Conservation (phyloP, 192 early-diverging fungal species). For the Entrophospora sp. region DNA sequence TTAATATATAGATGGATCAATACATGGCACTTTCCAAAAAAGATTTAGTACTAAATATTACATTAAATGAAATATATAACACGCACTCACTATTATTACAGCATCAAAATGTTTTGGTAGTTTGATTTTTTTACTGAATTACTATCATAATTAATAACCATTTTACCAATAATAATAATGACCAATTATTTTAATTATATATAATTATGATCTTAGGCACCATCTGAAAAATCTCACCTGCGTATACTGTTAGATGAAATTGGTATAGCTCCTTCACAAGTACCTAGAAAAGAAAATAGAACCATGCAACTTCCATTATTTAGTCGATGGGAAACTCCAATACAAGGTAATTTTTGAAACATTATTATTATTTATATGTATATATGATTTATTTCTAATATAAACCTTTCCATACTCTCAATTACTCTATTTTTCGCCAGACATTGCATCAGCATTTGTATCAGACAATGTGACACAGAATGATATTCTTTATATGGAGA, state of each 20-base stretch:
- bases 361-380: too few relatives aligned
- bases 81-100: conserved; percentile 78
- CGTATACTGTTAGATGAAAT: conserved; percentile 72
- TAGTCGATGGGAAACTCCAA: conserved; percentile 77
- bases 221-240: conserved; percentile 73
- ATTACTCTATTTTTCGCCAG: conserved; percentile 9
- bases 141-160: too few relatives aligned
- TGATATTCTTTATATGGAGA: conserved; percentile 91
- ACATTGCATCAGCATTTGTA: conserved; percentile 50
- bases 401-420: too few relatives aligned
- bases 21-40: conserved; percentile 93
- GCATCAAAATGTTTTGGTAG: conserved; percentile 66
- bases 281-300: conserved; percentile 73
- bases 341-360: too few relatives aligned
- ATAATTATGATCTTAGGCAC: conserved; percentile 30
- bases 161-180: too few relatives aligned
- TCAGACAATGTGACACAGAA: conserved; percentile 84
- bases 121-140: too few relatives aligned
- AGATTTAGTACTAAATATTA: conserved; percentile 80
- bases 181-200: too few relatives aligned
- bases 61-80: conserved; percentile 91
- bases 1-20: conserved; percentile 74
- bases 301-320: conserved; percentile 65
- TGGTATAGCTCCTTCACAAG: conserved; percentile 60
- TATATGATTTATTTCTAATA: too few relatives aligned